Percentiles rank a stretch among this genome's conserved stretches.
Evolutionary conservation across 2,329 filamentous ascomycete species (phyloP).

Genomic region (Eutypa lata): DNA sequence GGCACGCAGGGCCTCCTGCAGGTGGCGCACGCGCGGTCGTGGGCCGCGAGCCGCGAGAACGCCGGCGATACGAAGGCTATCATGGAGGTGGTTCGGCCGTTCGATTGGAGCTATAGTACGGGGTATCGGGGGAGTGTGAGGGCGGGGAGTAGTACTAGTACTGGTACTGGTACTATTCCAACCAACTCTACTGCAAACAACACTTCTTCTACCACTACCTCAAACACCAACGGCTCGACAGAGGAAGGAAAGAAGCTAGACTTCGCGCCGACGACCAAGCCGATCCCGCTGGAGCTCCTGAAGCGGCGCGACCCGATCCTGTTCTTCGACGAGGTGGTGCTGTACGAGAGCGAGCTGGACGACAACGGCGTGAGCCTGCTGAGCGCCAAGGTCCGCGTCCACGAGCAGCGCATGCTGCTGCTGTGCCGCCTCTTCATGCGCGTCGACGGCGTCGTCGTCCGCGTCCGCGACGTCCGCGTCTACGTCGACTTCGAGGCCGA

Average conservation of each 20-base stretch:
- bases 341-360: slow-evolving; percentile 96
- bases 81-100: slow-evolving; percentile 90
- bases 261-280: slow-evolving; percentile 29
- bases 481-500: slow-evolving; percentile 84
- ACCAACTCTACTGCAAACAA: no score
- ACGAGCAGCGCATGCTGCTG: slow-evolving; percentile 83
- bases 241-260: background rate
- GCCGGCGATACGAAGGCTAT: slow-evolving; percentile 71
- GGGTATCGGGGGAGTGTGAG: slow-evolving; percentile 74
- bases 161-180: no score
- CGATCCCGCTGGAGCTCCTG: slow-evolving; percentile 82
- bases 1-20: slow-evolving; percentile 78
- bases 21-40: slow-evolving; percentile 88
- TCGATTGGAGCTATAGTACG: slow-evolving; percentile 97
- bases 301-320: slow-evolving; percentile 88
- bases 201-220: no score
- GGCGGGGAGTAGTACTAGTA: background rate
- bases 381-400: slow-evolving; percentile 88
- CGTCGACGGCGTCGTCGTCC: slow-evolving; percentile 82
- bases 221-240: no score
- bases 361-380: slow-evolving; percentile 94
- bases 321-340: slow-evolving; percentile 93
- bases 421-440: slow-evolving; percentile 88
- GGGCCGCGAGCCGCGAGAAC: slow-evolving; percentile 66
- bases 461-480: slow-evolving; percentile 84